Evolutionary conservation across 1,139 yeast species (phyloP).

Genomic region (Saccharomyces hybrid): DNA sequence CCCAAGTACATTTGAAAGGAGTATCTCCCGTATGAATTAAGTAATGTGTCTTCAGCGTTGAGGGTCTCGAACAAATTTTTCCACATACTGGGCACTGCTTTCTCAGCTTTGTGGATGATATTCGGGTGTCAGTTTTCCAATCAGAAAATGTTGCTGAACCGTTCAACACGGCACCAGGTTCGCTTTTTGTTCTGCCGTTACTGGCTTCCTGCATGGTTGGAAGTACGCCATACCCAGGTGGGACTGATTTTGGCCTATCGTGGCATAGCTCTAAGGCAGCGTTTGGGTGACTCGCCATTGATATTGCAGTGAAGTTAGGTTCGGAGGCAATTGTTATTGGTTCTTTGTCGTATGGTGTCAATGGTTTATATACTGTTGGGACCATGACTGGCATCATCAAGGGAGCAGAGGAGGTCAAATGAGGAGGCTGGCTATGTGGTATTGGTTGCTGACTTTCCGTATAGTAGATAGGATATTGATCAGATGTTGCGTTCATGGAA

Average conservation of each 20-base stretch:
- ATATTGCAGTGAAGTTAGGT: background rate
- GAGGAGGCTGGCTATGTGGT: background rate
- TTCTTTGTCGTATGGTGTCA: background rate
- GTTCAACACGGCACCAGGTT: background rate
- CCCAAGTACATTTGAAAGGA: conserved; percentile 65
- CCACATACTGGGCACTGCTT: conserved; percentile 56
- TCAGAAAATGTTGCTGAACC: background rate
- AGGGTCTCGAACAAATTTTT: conserved; percentile 76
- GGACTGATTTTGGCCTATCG: background rate
- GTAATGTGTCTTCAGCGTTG: conserved; percentile 72
- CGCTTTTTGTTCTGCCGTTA: background rate
- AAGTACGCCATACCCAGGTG: background rate
- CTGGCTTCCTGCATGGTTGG: background rate
- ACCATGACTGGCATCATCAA: background rate
- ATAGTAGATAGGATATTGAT: background rate
- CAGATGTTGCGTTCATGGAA: background rate
- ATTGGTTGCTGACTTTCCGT: background rate
- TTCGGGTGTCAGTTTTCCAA: background rate
- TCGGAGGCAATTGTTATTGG: background rate
- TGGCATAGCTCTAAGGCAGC: background rate
- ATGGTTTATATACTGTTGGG: background rate
- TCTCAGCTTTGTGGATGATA: conserved; percentile 4
- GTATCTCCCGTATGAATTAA: conserved; percentile 87
- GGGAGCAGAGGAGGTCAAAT: background rate
- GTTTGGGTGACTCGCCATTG: background rate